Evolutionary conservation across 257 asterid genomes (phyloP).

Genomic region (Striga asiatica): DNA sequence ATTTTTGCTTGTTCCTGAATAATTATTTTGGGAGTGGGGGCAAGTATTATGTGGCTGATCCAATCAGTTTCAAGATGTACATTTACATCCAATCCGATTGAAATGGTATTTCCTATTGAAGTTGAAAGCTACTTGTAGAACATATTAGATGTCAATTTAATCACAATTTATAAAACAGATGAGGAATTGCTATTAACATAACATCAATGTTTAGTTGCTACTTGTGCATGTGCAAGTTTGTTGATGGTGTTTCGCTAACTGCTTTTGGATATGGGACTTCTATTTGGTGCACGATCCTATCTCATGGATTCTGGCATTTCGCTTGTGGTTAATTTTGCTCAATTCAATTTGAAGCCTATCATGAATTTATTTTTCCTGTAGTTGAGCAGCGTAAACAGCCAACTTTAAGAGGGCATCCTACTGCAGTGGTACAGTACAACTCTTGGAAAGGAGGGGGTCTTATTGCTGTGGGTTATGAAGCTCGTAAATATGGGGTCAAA

Average conservation of each 20-base stretch:
- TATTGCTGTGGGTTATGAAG: constrained; percentile 93
- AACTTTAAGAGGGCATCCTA: constrained; percentile 66
- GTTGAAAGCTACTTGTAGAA: background rate
- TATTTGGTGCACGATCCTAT: background rate
- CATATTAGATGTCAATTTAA: background rate
- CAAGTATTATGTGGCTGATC: background rate
- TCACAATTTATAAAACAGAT: background rate
- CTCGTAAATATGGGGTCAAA: constrained; percentile 78
- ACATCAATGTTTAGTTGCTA: background rate
- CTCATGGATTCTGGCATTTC: background rate
- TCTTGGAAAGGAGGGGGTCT: constrained; percentile 95
- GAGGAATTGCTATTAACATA: background rate
- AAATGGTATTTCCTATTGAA: background rate
- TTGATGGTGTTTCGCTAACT: background rate
- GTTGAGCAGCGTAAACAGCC: constrained; percentile 93
- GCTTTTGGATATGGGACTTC: constrained; percentile 3
- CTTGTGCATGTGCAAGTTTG: background rate
- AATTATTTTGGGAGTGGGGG: background rate
- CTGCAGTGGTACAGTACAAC: constrained; percentile 96
- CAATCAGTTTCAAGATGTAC: background rate
- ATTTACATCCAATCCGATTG: background rate
- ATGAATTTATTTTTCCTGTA: constrained; percentile 22
- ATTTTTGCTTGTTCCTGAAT: background rate
- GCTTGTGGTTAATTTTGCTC: too few relatives aligned
- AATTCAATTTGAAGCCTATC: too few relatives aligned